A percentile compares a stretch with the other conserved stretches of the same genome.
Conservation (phyloP, 1,139 yeast species). For the Kurtzmaniella quercitrusa region DNA sequence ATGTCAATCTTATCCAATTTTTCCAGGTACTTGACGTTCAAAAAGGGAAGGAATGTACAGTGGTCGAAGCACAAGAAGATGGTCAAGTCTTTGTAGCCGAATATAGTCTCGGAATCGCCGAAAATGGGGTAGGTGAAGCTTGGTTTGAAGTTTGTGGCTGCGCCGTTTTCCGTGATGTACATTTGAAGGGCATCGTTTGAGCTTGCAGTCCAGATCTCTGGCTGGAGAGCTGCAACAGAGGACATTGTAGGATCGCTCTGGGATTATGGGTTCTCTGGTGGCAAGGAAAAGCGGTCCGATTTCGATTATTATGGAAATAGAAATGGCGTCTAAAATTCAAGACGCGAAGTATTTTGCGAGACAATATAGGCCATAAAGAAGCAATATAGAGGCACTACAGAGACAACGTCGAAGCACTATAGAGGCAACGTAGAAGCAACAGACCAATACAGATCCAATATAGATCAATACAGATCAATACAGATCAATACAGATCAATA, state of each 20-base stretch:
- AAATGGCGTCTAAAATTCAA: no score
- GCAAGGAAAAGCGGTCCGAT: no score
- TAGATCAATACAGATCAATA: no score
- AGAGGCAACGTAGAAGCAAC: no score
- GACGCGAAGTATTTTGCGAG: no score
- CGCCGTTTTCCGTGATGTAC: slow-evolving; percentile 51
- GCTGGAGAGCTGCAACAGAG: slow-evolving; percentile 26
- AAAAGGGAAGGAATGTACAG: slow-evolving; percentile 41
- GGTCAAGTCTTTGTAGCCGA: slow-evolving; percentile 71
- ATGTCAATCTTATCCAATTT: slow-evolving; percentile 49
- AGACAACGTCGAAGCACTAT: no score
- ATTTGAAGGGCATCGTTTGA: slow-evolving; percentile 62
- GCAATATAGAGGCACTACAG: no score
- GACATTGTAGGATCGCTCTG: slow-evolving; percentile 9
- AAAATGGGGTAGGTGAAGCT: slow-evolving; percentile 85
- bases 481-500: no score
- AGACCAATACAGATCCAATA: no score
- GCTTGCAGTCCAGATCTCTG: slow-evolving; percentile 66
- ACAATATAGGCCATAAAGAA: no score
- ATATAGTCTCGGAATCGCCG: slow-evolving; percentile 87
- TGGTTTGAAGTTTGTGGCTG: slow-evolving; percentile 60
- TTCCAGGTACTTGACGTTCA: slow-evolving; percentile 52
- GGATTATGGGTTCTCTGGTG: no score
- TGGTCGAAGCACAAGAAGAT: slow-evolving; percentile 47
- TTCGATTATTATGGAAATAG: no score